Base-by-base conservation (phyloP, 2,329 filamentous ascomycete species). In the Ramularia endophylla region DNA sequence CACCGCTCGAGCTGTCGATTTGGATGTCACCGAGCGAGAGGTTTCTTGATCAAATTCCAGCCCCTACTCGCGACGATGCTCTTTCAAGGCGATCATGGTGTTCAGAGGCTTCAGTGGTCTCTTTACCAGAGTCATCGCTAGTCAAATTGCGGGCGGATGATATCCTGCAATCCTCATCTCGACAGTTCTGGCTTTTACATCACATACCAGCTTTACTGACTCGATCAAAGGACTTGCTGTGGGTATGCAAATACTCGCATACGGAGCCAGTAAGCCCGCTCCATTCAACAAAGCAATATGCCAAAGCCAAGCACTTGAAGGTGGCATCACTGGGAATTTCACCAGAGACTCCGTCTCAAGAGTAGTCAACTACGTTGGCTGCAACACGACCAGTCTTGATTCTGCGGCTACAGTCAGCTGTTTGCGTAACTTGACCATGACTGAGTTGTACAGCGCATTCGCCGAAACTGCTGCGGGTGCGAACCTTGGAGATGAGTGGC, bases 301-400 rank as follows among this genome's bases (percentile, higher is more conserved):
- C 38, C 58, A 73, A 45, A 71, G 66, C 44, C 70, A 72, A 44
- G 65, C 66, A 1, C 65, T 77, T 2, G 75, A 77, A 53, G 71
- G 70, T 2, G 73, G 72, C 2, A 72, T 56, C 30, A 55, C 52
- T 9, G 54, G 66, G 1, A 71, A 69, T 44, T 72, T 72, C 49
- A 72, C 69, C 4, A 63, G 66, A 35, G 57, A 72, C 38, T 71
- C 72, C 7, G 71, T 74, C 62, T 47, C 55, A 8, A 60, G 58
- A 2, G 44, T 77, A 18, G 65, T 67, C 3, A 59, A 67, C 15
- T 51, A 61, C 5, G 61, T 70, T 3, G 65, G 64, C 2, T 77
- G 74, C 57, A 68, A 68, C 53, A 53, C 48, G 1, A 45, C 72
- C 2, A 33, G 38, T 12, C 27, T 48, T 6, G 63, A 74, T 37